phyloP scores from a whole-genome alignment of 148 eudicot genomes.

The Talinum fruticosum region DNA sequence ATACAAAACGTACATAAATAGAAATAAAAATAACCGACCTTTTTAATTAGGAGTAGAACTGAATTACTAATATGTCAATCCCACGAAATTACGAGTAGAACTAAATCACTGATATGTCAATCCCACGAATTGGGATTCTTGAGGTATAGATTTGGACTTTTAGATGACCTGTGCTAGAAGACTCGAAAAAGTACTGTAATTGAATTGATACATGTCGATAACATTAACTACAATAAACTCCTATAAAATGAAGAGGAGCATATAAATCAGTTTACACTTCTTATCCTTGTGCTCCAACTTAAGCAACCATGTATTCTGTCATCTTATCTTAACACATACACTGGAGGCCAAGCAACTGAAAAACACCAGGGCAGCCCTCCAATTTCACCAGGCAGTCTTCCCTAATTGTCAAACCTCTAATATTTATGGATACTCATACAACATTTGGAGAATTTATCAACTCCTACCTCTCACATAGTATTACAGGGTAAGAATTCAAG shows the following conservation, averaged over 20 bases:
- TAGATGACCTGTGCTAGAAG: no score
- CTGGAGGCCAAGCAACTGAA: not conserved
- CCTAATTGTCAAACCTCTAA: no score
- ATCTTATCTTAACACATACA: not conserved
- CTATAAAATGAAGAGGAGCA: not conserved
- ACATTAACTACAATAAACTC: not conserved
- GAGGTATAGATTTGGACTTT: no score
- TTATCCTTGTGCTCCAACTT: not conserved
- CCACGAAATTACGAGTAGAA: no score
- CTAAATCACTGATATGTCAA: no score
- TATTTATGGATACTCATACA: constrained; percentile 17
- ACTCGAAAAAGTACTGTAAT: not conserved
- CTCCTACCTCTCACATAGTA: constrained; percentile 2
- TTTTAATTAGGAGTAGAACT: no score
- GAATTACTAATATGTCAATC: no score
- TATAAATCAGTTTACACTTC: not conserved
- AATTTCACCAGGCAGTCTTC: no score
- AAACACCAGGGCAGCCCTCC: not conserved
- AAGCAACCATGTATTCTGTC: not conserved
- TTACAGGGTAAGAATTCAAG: not conserved
- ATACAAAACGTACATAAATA: no score
- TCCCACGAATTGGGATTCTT: no score
- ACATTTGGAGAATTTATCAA: not conserved
- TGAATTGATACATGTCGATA: no score
- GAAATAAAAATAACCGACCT: no score